Conservation (phyloP, 2,329 filamentous ascomycete genomes). For the Paraphaeosphaeria minitans region DNA sequence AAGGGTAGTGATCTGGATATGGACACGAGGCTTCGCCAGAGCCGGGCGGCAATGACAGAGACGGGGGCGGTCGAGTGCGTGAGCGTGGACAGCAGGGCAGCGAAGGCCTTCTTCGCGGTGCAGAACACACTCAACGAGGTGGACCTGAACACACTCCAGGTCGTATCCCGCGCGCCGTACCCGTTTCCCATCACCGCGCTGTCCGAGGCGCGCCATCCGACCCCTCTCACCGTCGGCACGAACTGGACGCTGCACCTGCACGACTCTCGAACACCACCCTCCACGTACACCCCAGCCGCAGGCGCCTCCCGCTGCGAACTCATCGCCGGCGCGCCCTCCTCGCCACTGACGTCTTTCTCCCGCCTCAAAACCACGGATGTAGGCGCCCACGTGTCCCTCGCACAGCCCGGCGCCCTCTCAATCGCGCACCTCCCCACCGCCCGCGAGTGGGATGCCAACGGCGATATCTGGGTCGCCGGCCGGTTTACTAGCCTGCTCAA, state of each 20-base stretch:
- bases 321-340: constrained; percentile 30
- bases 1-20: constrained; percentile 51
- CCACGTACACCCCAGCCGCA: constrained; percentile 10
- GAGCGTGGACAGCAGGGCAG: constrained; percentile 71
- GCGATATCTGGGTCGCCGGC: constrained; percentile 86
- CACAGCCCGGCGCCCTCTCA: constrained; percentile 80
- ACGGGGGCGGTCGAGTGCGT: constrained; percentile 79
- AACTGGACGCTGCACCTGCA: constrained; percentile 81
- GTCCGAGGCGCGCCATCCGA: constrained; percentile 68
- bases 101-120: constrained; percentile 79
- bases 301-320: constrained; percentile 30
- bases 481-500: constrained; percentile 87
- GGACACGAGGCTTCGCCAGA: constrained; percentile 51
- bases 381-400: constrained; percentile 69
- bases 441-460: constrained; percentile 63
- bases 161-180: constrained; percentile 72
- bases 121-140: constrained; percentile 79
- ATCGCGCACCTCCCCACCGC: constrained; percentile 76
- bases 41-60: constrained; percentile 67
- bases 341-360: constrained; percentile 37
- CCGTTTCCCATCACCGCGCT: constrained; percentile 84
- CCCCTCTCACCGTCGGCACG: constrained; percentile 84
- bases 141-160: constrained; percentile 73
- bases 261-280: constrained; percentile 65
- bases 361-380: constrained; percentile 59